Evolutionary conservation across 352 stramenopile species (phyloP).

Genomic region (Phytophthora parvispora): DNA sequence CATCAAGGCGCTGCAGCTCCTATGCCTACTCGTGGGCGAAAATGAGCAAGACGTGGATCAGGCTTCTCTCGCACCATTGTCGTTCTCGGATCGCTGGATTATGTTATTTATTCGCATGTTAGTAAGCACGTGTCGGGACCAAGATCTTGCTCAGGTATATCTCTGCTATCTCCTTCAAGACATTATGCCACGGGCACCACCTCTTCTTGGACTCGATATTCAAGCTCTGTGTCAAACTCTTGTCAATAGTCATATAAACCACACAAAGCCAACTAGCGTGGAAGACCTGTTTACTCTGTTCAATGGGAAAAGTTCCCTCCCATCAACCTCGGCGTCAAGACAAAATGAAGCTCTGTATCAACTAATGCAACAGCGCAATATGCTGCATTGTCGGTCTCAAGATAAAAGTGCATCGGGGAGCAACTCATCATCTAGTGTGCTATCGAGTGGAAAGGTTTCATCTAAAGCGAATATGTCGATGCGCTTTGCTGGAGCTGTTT

Average conservation of each 20-base stretch:
- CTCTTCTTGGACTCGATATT: conserved; percentile 10
- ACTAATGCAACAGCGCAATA: conserved; percentile 18
- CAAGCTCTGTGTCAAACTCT: conserved; percentile 12
- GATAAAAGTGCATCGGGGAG: not conserved
- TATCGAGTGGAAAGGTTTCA: not conserved
- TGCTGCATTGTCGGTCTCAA: conserved; percentile 7
- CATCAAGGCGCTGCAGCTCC: conserved; percentile 39
- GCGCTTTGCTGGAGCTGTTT: conserved; percentile 30
- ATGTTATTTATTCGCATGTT: conserved; percentile 33
- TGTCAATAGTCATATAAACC: not conserved
- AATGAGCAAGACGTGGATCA: not conserved
- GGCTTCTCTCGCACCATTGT: not conserved
- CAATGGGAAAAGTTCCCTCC: not conserved
- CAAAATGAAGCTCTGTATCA: conserved; percentile 37
- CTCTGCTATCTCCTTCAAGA: conserved; percentile 42
- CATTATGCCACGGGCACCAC: conserved; percentile 24
- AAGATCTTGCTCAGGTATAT: conserved; percentile 35
- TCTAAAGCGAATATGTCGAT: conserved; percentile 17
- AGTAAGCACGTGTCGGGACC: conserved; percentile 12
- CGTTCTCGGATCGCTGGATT: conserved; percentile 41
- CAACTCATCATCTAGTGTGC: not conserved
- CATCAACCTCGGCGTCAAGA: conserved; percentile 16
- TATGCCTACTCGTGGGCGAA: conserved; percentile 38
- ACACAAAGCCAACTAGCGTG: not conserved
- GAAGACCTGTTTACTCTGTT: conserved; percentile 23